Percentiles rank a stretch among this genome's conserved stretches.
These are phyloP conservation scores for Arthrobotrys musiformis DNA, from an alignment of 2,329 filamentous ascomycete species.

Conservation along the genomic window DNA sequence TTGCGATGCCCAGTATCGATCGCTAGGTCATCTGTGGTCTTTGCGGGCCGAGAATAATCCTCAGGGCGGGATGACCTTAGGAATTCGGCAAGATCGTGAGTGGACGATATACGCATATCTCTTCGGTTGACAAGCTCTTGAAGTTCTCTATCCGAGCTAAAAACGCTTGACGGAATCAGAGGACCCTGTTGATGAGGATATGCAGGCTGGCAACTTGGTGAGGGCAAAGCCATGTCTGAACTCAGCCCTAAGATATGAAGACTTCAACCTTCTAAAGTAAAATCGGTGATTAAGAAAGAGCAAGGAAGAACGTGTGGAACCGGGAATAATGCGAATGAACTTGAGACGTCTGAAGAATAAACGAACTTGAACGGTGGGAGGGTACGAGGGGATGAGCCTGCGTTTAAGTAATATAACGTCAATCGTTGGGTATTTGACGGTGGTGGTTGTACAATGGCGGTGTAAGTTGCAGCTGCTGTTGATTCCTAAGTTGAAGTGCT, in stretches of 20 bases:
- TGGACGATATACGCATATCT: conserved; percentile 54
- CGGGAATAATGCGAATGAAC: too few species aligned
- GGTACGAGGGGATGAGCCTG: neutral
- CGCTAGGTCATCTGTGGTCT: conserved; percentile 51
- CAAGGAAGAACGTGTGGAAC: neutral
- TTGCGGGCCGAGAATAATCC: conserved; percentile 55
- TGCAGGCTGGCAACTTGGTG: conserved; percentile 40
- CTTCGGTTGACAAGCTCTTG: conserved; percentile 51
- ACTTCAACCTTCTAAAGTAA: neutral
- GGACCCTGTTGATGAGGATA: conserved; percentile 49
- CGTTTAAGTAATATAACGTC: conserved; percentile 30
- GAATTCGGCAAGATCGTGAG: conserved; percentile 59
- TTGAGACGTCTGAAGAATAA: neutral
- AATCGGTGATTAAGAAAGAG: neutral
- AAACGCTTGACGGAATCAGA: conserved; percentile 45
- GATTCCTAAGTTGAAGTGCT: conserved; percentile 20
- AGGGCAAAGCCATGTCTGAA: conserved; percentile 38
- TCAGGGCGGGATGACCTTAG: conserved; percentile 58
- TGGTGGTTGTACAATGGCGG: conserved; percentile 28
- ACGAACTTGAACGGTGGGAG: neutral
- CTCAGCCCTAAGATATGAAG: neutral
- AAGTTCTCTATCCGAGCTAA: conserved; percentile 47
- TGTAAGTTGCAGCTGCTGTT: conserved; percentile 19
- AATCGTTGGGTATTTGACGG: neutral
- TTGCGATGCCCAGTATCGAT: conserved; percentile 38